Evolutionary conservation across 352 stramenopile genomes (phyloP).

Genomic region (Globisporangium cystogenes): DNA sequence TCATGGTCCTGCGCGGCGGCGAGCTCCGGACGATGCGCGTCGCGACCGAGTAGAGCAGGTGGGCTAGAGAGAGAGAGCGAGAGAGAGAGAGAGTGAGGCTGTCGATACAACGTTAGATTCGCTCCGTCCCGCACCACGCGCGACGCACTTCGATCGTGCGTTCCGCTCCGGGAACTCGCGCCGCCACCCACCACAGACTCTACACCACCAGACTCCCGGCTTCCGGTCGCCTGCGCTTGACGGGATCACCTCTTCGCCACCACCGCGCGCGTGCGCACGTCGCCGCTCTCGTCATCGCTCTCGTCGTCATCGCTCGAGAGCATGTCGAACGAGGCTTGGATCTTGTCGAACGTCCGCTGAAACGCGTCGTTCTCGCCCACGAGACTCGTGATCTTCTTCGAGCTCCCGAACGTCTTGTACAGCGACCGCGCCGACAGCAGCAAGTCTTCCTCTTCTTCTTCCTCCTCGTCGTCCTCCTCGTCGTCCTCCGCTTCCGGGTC

Average conservation of each 20-base stretch:
- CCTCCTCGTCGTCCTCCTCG: slow-evolving; percentile 11
- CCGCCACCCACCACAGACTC: background rate
- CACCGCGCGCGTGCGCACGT: background rate
- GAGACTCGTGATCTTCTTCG: slow-evolving; percentile 36
- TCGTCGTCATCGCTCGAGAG: slow-evolving; percentile 47
- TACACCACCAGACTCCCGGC: background rate
- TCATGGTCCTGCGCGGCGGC: slow-evolving; percentile 34
- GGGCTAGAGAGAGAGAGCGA: background rate
- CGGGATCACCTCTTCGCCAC: background rate
- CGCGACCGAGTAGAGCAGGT: slow-evolving; percentile 27
- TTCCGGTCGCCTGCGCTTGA: background rate
- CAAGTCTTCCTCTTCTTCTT: slow-evolving; percentile 31
- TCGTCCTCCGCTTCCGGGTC: slow-evolving; percentile 1
- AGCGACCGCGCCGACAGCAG: slow-evolving; percentile 33
- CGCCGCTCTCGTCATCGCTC: slow-evolving; percentile 4
- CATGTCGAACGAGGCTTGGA: slow-evolving; percentile 56
- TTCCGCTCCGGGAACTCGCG: background rate
- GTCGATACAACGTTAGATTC: background rate
- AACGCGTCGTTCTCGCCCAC: slow-evolving; percentile 40
- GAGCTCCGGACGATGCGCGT: slow-evolving; percentile 35
- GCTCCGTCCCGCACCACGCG: background rate
- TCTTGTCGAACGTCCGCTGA: slow-evolving; percentile 50
- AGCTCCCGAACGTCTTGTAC: slow-evolving; percentile 42
- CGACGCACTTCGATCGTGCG: background rate
- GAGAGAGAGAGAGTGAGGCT: background rate